Percentiles rank a stretch among this genome's conserved stretches.
Conservation (phyloP, 441 rosid genomes). For the Euphorbia corollata region DNA sequence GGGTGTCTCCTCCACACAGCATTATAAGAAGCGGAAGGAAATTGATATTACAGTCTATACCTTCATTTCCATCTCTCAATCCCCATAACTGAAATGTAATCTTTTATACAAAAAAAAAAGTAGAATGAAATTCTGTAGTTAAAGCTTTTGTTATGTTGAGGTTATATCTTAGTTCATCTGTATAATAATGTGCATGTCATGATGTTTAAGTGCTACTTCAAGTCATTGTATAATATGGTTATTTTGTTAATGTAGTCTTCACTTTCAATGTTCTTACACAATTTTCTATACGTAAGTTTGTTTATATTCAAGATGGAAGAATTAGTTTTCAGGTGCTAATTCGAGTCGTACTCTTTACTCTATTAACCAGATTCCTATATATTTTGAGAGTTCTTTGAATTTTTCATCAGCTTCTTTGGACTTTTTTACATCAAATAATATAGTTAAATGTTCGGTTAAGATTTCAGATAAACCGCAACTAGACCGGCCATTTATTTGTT, state of each 20-base stretch:
- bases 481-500: no score
- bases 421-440: no score
- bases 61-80: slow-evolving; percentile 73
- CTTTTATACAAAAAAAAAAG: slow-evolving; percentile 13
- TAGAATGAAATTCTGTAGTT: slow-evolving; percentile 23
- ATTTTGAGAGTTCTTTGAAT: no score
- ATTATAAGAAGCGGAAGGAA: slow-evolving; percentile 64
- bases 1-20: slow-evolving; percentile 78
- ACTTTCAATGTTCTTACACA: background rate
- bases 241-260: background rate
- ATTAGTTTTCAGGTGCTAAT: background rate
- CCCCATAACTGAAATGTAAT: slow-evolving; percentile 37
- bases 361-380: background rate
- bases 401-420: no score
- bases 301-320: background rate
- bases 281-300: background rate
- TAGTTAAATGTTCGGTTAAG: no score
- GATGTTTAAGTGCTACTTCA: slow-evolving; percentile 19
- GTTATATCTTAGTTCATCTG: slow-evolving; percentile 17
- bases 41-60: slow-evolving; percentile 80
- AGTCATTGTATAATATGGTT: slow-evolving; percentile 21
- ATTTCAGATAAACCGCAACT: no score
- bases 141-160: slow-evolving; percentile 15
- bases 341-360: background rate
- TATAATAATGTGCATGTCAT: slow-evolving; percentile 34